These are phyloP conservation scores for Naganishia onofrii DNA, from an alignment of 768 basidiomycete genomes.

Conservation along the genomic window DNA sequence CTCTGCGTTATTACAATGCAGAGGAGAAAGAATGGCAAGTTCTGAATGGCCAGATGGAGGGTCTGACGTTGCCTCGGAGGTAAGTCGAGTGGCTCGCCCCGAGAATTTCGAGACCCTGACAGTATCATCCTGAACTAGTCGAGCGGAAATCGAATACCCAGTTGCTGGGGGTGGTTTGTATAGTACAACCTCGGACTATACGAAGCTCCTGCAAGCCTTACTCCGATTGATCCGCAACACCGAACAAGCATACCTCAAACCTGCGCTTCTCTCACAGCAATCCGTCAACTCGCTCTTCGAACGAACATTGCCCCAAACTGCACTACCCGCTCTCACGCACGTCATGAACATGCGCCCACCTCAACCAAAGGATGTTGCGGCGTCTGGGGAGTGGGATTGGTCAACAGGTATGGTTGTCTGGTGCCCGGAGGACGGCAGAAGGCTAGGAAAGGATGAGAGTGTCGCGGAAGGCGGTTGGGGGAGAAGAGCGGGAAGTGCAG, in stretches of 20 bases:
- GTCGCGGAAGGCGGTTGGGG: slow-evolving; percentile 36
- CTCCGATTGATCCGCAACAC: slow-evolving; percentile 29
- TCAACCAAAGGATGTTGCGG: slow-evolving; percentile 13
- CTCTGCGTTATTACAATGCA: slow-evolving; percentile 31
- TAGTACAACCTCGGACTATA: slow-evolving; percentile 38
- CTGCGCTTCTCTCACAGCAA: slow-evolving; percentile 30
- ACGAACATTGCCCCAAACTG: slow-evolving; percentile 33
- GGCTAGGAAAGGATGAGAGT: slow-evolving; percentile 8
- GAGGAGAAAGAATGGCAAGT: slow-evolving; percentile 31
- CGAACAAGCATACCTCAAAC: background rate
- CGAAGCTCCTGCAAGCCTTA: slow-evolving; percentile 38
- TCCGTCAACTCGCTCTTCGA: slow-evolving; percentile 37
- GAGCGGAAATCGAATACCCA: slow-evolving; percentile 44
- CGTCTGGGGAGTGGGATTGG: slow-evolving; percentile 40
- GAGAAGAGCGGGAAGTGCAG: slow-evolving; percentile 34
- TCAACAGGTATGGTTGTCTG: slow-evolving; percentile 39
- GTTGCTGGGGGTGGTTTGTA: slow-evolving; percentile 46
- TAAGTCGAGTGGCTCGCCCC: background rate
- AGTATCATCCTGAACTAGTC: background rate
- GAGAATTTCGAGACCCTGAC: background rate
- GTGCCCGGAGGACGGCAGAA: slow-evolving; percentile 26
- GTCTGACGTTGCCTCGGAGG: slow-evolving; percentile 42
- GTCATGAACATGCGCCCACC: slow-evolving; percentile 30
- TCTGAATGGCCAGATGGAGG: slow-evolving; percentile 33
- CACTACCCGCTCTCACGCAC: slow-evolving; percentile 16